A percentile compares a stretch with the other conserved stretches of the same genome.
phyloP scores from a whole-genome alignment of 176 grass and related monocot species.

The Oryza rufipogon region DNA sequence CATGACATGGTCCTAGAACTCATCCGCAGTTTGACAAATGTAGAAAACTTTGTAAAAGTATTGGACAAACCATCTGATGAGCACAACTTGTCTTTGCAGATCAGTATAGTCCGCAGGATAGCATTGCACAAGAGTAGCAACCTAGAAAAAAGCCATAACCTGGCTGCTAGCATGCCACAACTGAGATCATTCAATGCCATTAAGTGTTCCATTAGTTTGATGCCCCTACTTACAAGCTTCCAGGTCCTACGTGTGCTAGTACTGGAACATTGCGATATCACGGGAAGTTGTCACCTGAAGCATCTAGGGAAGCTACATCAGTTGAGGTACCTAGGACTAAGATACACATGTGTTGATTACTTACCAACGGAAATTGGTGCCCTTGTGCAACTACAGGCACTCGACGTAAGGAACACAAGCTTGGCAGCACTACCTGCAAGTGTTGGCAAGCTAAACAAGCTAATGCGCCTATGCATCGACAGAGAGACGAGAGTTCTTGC shows the following conservation, averaged over 20 bases:
- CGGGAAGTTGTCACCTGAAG: background rate
- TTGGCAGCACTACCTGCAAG: background rate
- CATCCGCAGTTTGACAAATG: background rate
- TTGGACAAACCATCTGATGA: background rate
- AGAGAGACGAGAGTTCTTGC: background rate
- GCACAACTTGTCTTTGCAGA: background rate
- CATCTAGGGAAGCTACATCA: constrained; percentile 3
- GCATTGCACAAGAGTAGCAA: background rate
- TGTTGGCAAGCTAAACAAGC: background rate
- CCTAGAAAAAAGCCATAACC: too few species aligned
- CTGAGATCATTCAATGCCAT: constrained; percentile 14
- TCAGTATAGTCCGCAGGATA: background rate
- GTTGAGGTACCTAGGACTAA: constrained; percentile 12
- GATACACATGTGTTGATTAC: background rate
- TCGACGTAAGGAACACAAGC: background rate
- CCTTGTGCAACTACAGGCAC: background rate
- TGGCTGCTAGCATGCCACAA: background rate
- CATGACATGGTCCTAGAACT: constrained; percentile 19
- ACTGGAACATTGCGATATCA: background rate
- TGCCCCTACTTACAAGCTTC: background rate
- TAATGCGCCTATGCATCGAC: background rate
- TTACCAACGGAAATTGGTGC: background rate
- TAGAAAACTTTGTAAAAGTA: constrained; percentile 31
- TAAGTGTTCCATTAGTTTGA: accelerated
- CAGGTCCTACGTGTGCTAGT: background rate